Evolutionary conservation across 2,329 filamentous ascomycete genomes (phyloP).

Genomic region (Hysterium pulicare): DNA sequence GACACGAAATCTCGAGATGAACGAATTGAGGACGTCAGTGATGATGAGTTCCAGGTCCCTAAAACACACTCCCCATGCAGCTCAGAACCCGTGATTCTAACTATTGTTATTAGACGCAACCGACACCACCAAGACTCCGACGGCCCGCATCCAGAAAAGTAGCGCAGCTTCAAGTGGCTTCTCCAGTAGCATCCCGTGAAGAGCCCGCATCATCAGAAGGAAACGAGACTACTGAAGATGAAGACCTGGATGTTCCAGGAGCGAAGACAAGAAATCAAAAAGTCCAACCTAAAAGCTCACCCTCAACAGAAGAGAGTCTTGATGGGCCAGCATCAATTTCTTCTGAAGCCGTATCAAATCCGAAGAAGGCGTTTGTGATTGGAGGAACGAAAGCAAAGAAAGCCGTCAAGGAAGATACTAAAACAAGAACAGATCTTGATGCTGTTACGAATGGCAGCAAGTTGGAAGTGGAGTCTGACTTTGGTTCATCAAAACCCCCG

Average conservation of each 20-base stretch:
- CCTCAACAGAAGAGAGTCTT: no score
- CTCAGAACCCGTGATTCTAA: neutral
- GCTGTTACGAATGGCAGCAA: no score
- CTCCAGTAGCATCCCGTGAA: no score
- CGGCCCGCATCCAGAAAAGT: no score
- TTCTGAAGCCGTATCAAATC: no score
- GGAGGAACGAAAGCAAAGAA: conserved; percentile 21
- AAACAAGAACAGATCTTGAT: conserved; percentile 3
- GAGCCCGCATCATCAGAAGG: no score
- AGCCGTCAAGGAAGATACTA: neutral
- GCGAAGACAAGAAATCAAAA: conserved; percentile 9
- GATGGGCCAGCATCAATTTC: no score
- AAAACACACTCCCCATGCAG: conserved; percentile 1
- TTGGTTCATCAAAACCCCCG: neutral
- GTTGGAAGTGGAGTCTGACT: no score
- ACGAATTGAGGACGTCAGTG: no score
- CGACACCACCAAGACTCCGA: conserved; percentile 19
- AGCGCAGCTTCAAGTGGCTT: no score
- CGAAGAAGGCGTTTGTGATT: conserved; percentile 27
- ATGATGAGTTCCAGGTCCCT: conserved; percentile 28
- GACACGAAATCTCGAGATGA: conserved; percentile 25
- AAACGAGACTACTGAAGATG: conserved; percentile 38
- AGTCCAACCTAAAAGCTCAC: neutral
- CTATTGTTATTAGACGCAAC: conserved; percentile 12
- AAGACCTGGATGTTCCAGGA: conserved; percentile 37